These are phyloP conservation scores for Penicillium fuscoglaucum DNA, from an alignment of 2,329 filamentous ascomycete genomes.

Conservation along the genomic window DNA sequence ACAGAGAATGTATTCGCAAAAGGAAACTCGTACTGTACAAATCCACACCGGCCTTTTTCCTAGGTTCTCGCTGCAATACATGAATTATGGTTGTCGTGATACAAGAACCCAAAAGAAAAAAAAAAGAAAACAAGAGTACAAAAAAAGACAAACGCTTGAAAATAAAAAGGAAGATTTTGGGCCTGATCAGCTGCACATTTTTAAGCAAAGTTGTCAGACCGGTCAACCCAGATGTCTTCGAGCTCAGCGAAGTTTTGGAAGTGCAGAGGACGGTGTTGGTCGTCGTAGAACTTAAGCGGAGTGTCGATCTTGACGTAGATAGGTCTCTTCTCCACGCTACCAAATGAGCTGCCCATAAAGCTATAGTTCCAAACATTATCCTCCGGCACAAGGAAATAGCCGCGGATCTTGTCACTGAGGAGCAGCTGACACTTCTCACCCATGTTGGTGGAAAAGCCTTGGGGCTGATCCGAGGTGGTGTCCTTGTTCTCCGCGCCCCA, in stretches of 20 bases:
- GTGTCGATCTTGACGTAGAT: constrained; percentile 93
- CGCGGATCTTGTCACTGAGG: constrained; percentile 87
- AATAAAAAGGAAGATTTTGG: constrained; percentile 16
- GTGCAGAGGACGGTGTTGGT: constrained; percentile 86
- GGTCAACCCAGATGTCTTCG: constrained; percentile 94
- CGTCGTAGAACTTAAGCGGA: constrained; percentile 85
- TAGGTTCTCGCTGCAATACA: constrained; percentile 20
- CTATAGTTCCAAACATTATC: constrained; percentile 94
- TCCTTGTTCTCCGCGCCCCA: constrained; percentile 98
- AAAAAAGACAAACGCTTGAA: constrained; percentile 16
- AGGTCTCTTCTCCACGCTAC: constrained; percentile 83
- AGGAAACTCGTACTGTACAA: constrained; percentile 8
- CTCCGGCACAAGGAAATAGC: constrained; percentile 94
- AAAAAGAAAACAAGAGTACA: constrained; percentile 14
- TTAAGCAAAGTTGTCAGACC: constrained; percentile 89
- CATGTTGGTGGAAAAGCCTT: constrained; percentile 88
- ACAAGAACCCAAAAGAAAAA: constrained; percentile 18
- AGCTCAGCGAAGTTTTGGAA: constrained; percentile 97
- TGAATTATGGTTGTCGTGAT: constrained; percentile 27
- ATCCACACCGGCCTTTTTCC: constrained; percentile 8
- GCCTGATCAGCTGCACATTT: constrained; percentile 20
- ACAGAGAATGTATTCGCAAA: constrained; percentile 8
- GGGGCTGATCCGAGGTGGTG: constrained; percentile 84
- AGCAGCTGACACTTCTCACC: constrained; percentile 94
- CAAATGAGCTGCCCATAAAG: constrained; percentile 91